Base-by-base conservation (phyloP, 345 rosid genomes). In the Salix koriyanagi region DNA sequence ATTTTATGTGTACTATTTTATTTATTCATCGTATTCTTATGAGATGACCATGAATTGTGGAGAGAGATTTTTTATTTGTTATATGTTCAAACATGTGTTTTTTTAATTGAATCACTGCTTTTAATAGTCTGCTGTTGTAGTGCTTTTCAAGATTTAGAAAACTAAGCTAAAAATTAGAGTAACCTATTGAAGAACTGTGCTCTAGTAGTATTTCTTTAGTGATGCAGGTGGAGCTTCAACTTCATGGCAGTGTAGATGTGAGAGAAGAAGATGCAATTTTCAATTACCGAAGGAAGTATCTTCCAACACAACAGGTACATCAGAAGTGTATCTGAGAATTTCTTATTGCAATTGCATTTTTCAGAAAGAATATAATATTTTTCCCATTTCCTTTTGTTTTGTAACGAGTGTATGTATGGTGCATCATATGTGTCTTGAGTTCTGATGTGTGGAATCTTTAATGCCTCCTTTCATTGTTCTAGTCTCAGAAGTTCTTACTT, bases 291-390 rank as follows among this genome's bases (percentile, higher is more conserved):
- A 91, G 96, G 83, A 93, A 95, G 84, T 95, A 95, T 90, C 91
- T 95, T 79, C 99, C 98, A 58, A 93, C 99, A 44, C 93, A 89
- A 71, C 96, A 95, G 99, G 99, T 95, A 84, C 32, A 48, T 72
- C 52, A 69, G 61, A 65, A 52, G 12, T 69, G 32, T 52, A 21
- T 77, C 73, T 60, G 65, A 69, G 72, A 67, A 61, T 67, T 70
- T 83, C 54, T 73, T 65, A 64, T 72, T 32, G n/a, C 58, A 71
- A n/a, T 44, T 67, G 3, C 32, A 34, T 15, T 52, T 42, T 68
- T 68, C 25, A 73, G 16, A 46, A 46, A 46, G 50, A 46, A 13
- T 46, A 46, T 46, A 46, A 46, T 46, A 46, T 60, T 26, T 18
- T 60, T n/a, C 28, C 28, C 10, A 16, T 60, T 25, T 25, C 65